Base-by-base conservation (phyloP, 768 basidiomycete genomes). In the Exsudoporus frostii region DNA sequence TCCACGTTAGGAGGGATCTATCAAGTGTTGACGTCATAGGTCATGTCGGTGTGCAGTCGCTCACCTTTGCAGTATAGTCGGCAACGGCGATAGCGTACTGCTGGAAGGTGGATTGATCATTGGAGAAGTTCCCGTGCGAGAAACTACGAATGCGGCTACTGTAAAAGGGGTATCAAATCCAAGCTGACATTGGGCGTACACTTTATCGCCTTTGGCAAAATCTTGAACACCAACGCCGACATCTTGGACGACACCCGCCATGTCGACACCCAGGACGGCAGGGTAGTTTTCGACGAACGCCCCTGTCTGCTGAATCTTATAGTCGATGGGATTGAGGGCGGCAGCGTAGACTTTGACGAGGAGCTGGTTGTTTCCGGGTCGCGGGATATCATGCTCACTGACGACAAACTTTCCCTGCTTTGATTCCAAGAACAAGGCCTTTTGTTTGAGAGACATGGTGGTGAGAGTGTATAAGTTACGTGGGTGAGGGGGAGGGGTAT, bases 301-400 rank as follows among this genome's bases (percentile, higher is more conserved):
- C 13, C 71, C 74, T 45, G 55, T 55, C 44, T 62, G 51, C 41
- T 70, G 71, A 24, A 75, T 58, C 59, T 69, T 69, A 14, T 74
- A 80, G 63, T 74, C 78, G 36, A 75, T 54, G 9, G 80, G 81
- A 58, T 82, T 80, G 10, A 82, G 69, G 2, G 70, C 76, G 5
- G 65, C 60, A 0, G 75, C 58, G 36, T 71, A 57, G 44, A 78
- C 50, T 54, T 74, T 72, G 50, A 80, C 66, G 47, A 81, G 66
- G 14, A 80, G 45, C 52, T 81, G 69, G 8, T 71, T 72, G 3
- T 63, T 59, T 1, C 71, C 69, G 0, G 77, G 77, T 37, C 57
- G 66, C 13, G 70, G 70, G 37, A 70, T 57, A 34, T 51, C 49
- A 10, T 54, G 62, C 7, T 62, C 51, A 5, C 55, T 55, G 32